A percentile compares a stretch with the other conserved stretches of the same genome.
phyloP scores from a whole-genome alignment of 495 filamentous ascomycete species.

The Aspergillus leporis region DNA sequence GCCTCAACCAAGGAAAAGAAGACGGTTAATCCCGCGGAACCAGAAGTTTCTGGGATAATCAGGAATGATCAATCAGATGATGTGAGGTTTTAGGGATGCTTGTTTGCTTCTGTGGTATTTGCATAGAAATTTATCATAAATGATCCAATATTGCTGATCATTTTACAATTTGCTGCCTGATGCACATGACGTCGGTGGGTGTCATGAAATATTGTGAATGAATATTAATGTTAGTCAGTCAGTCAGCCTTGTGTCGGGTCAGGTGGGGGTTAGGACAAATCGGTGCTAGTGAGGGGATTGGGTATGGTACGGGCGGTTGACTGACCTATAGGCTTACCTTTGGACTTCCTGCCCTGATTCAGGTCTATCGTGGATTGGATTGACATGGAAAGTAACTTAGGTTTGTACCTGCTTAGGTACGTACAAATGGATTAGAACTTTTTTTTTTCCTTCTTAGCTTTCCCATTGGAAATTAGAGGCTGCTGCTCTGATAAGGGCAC shows the following conservation, averaged over 20 bases:
- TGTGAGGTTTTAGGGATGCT: background rate
- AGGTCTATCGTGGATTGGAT: background rate
- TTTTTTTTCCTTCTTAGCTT: too few species aligned
- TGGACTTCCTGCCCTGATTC: background rate
- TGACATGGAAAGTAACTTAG: background rate
- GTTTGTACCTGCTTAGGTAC: background rate
- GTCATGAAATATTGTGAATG: background rate
- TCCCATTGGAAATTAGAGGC: too few species aligned
- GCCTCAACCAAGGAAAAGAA: background rate
- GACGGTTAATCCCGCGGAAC: constrained; percentile 10
- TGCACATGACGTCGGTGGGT: background rate
- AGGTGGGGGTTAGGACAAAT: background rate
- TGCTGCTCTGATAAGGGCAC: too few species aligned
- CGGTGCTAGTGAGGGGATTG: background rate
- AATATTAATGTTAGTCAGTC: background rate
- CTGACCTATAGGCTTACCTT: too few species aligned
- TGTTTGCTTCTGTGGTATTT: background rate
- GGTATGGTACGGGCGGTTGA: too few species aligned
- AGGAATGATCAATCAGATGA: background rate
- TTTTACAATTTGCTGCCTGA: background rate
- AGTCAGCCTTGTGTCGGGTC: background rate
- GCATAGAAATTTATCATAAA: background rate
- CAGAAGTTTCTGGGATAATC: constrained; percentile 9
- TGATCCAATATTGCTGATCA: background rate
- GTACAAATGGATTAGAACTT: background rate